These are phyloP conservation scores for Gaultheria prostrata DNA, from an alignment of 148 eudicot species.

Conservation along the genomic window DNA sequence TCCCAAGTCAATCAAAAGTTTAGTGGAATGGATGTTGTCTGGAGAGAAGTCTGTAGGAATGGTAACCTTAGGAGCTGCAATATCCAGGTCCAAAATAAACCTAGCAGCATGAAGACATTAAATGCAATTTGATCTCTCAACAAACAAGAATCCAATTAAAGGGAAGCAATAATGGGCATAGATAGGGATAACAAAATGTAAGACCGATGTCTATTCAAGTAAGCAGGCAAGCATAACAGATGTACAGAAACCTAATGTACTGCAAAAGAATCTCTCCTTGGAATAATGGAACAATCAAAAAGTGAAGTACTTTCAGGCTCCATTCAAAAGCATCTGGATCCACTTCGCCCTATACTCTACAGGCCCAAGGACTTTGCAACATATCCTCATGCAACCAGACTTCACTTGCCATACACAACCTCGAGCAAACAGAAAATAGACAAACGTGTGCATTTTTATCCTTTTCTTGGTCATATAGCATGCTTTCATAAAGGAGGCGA, in stretches of 20 bases:
- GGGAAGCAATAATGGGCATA: too few relatives aligned
- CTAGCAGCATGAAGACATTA: conserved; percentile 36
- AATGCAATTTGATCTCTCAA: background rate
- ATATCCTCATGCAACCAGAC: background rate
- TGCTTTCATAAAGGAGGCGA: background rate
- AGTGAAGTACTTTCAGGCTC: background rate
- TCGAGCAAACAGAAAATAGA: background rate
- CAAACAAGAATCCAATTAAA: background rate
- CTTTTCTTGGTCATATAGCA: background rate
- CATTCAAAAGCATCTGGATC: background rate
- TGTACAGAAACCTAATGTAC: background rate
- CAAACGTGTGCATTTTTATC: background rate
- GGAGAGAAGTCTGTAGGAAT: conserved; percentile 89
- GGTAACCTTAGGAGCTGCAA: conserved; percentile 96
- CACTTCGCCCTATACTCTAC: conserved; percentile 4
- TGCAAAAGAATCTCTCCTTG: background rate
- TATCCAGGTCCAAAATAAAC: conserved; percentile 91
- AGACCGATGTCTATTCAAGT: background rate
- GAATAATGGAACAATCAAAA: background rate
- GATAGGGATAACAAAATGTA: background rate
- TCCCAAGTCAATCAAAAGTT: conserved; percentile 94
- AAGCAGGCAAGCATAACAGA: background rate
- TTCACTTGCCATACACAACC: background rate
- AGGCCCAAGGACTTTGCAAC: background rate
- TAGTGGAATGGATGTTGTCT: conserved; percentile 63